phyloP scores from a whole-genome alignment of 139 green algal genomes.

The Parachlorella kessleri region DNA sequence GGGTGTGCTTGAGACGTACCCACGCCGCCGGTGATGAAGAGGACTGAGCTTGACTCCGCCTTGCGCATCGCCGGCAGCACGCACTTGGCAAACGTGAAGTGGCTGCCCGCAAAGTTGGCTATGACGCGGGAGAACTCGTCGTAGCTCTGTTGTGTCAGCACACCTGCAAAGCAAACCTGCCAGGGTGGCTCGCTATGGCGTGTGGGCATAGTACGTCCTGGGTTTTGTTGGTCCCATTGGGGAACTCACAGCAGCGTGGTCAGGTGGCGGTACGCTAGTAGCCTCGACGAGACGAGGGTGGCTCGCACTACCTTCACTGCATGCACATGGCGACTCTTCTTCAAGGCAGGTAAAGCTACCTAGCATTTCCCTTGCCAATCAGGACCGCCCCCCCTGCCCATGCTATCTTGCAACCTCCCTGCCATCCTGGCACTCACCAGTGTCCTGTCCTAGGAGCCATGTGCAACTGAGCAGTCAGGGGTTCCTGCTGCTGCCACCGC shows the following conservation, averaged over 20 bases:
- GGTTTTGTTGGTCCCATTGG: too few relatives aligned
- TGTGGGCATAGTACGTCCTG: too few relatives aligned
- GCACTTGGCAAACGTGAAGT: slow-evolving; percentile 20
- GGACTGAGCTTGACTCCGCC: not conserved
- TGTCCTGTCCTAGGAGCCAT: not conserved
- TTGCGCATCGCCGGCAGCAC: slow-evolving; percentile 14
- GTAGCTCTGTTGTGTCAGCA: slow-evolving; percentile 25
- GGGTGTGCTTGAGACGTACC: slow-evolving; percentile 15
- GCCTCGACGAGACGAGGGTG: too few relatives aligned
- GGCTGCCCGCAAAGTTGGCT: slow-evolving; percentile 27
- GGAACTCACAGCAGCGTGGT: too few relatives aligned
- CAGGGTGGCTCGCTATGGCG: not conserved
- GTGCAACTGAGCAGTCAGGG: not conserved
- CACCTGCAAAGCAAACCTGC: not conserved
- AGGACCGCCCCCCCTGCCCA: too few relatives aligned
- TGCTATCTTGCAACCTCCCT: too few relatives aligned
- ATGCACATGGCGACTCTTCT: too few relatives aligned
- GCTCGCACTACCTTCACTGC: too few relatives aligned
- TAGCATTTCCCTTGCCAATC: too few relatives aligned
- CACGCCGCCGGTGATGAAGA: slow-evolving; percentile 22
- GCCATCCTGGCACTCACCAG: not conserved
- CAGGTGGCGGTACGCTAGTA: too few relatives aligned
- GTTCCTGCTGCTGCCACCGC: not conserved
- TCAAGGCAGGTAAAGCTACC: too few relatives aligned
- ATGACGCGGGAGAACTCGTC: slow-evolving; percentile 21